These are phyloP conservation scores for Lyophyllum atratum DNA, from an alignment of 768 basidiomycete species.

Conservation along the genomic window DNA sequence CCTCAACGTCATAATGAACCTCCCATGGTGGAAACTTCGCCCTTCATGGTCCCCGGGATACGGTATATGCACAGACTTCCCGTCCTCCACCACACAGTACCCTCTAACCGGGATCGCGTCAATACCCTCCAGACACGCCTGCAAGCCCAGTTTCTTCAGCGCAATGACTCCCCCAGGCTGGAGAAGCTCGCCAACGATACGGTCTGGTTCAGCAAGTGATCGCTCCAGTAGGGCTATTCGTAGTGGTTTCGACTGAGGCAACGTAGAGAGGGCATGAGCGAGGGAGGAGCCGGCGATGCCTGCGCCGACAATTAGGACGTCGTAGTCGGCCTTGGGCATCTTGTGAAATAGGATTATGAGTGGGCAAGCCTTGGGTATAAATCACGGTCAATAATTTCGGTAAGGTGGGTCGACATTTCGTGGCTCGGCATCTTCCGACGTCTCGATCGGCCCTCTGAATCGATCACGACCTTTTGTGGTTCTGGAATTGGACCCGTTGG, in stretches of 20 bases:
- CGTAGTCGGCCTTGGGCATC: constrained; percentile 41
- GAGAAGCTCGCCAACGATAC: constrained; percentile 95
- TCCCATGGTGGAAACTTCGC: constrained; percentile 91
- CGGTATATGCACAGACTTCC: constrained; percentile 80
- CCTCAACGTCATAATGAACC: constrained; percentile 81
- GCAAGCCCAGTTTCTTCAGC: constrained; percentile 76
- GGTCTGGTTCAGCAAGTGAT: constrained; percentile 89
- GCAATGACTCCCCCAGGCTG: constrained; percentile 90
- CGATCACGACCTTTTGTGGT: not conserved
- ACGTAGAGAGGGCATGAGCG: constrained; percentile 77
- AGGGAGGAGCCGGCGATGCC: constrained; percentile 89
- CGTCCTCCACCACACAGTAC: constrained; percentile 77
- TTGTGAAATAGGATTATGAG: not conserved
- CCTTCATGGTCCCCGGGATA: constrained; percentile 79
- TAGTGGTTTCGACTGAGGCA: constrained; percentile 57
- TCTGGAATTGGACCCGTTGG: not conserved
- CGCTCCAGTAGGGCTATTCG: constrained; percentile 87
- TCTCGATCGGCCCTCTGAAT: not conserved
- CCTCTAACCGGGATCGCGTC: constrained; percentile 83
- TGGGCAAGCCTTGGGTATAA: not conserved
- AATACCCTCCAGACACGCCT: constrained; percentile 78
- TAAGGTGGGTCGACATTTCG: constrained; percentile 4
- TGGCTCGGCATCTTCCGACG: constrained; percentile 2
- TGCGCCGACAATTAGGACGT: constrained; percentile 88
- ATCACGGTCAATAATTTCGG: not conserved